Evolutionary conservation across 345 rosid genomes (phyloP).

Genomic region (Gossypium australe): DNA sequence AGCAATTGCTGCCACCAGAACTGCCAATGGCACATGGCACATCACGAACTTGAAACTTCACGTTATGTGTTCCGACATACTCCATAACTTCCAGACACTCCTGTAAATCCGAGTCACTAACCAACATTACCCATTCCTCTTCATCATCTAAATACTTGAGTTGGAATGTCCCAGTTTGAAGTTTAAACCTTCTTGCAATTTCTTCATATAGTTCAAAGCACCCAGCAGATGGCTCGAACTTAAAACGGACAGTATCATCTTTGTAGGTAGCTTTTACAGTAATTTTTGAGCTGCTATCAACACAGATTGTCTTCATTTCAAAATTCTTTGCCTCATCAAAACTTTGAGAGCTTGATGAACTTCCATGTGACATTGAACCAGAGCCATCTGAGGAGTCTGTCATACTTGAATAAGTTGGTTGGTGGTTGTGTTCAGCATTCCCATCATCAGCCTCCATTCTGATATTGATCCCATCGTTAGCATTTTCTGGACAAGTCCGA

Average conservation of each 20-base stretch:
- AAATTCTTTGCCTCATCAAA: conserved; percentile 40
- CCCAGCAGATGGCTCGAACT: conserved; percentile 58
- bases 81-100: conserved; percentile 81
- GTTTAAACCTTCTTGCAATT: conserved; percentile 64
- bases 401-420: conserved; percentile 44
- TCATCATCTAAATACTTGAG: conserved; percentile 86
- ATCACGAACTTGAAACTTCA: conserved; percentile 70
- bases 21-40: conserved; percentile 43
- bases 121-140: conserved; percentile 84
- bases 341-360: conserved; percentile 54
- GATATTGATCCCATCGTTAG: conserved; percentile 33
- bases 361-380: conserved; percentile 43
- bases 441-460: conserved; percentile 37
- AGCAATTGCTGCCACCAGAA: conserved; percentile 59
- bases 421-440: conserved; percentile 37
- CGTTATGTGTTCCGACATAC: conserved; percentile 39
- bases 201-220: conserved; percentile 69
- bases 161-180: conserved; percentile 63
- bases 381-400: conserved; percentile 67
- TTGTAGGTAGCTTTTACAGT: conserved; percentile 74
- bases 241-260: conserved; percentile 72
- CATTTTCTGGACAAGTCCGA: conserved; percentile 34
- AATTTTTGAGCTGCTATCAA: conserved; percentile 39
- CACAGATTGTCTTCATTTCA: conserved; percentile 23
- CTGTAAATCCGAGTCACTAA: conserved; percentile 66